These are phyloP conservation scores for Oryza brachyantha DNA, from an alignment of 176 grass and related monocot genomes.

Conservation along the genomic window DNA sequence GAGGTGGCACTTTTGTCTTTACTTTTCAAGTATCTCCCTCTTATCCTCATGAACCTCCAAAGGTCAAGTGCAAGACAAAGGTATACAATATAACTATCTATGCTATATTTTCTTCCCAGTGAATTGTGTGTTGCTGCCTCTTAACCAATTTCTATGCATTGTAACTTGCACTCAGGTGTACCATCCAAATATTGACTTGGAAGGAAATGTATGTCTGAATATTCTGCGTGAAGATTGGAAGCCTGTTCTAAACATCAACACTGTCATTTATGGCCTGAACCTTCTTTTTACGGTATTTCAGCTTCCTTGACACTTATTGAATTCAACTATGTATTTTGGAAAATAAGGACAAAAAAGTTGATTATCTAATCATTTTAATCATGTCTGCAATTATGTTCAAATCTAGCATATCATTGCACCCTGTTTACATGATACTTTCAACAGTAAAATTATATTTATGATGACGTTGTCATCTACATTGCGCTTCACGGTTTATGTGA, in stretches of 20 bases:
- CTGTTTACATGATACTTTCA: background rate
- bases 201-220: slow-evolving; percentile 91
- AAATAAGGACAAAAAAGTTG: background rate
- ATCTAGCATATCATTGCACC: background rate
- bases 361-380: background rate
- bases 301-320: background rate
- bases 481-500: background rate
- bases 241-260: slow-evolving; percentile 88
- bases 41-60: slow-evolving; percentile 91
- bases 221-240: slow-evolving; percentile 94
- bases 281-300: slow-evolving; percentile 76
- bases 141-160: slow-evolving; percentile 2
- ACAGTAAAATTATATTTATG: background rate
- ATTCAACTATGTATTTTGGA: background rate
- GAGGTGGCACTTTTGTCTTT: slow-evolving; percentile 69
- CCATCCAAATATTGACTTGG: slow-evolving; percentile 91
- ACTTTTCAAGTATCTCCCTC: slow-evolving; percentile 82
- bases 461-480: background rate
- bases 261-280: slow-evolving; percentile 78
- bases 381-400: background rate
- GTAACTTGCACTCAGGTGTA: slow-evolving; percentile 53
- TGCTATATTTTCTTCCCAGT: background rate
- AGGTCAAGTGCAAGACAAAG: slow-evolving; percentile 96
- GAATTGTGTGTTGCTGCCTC: background rate
- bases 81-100: slow-evolving; percentile 34